Base-by-base conservation (phyloP, 352 stramenopile genomes). In the Globisporangium paroecandrum region DNA sequence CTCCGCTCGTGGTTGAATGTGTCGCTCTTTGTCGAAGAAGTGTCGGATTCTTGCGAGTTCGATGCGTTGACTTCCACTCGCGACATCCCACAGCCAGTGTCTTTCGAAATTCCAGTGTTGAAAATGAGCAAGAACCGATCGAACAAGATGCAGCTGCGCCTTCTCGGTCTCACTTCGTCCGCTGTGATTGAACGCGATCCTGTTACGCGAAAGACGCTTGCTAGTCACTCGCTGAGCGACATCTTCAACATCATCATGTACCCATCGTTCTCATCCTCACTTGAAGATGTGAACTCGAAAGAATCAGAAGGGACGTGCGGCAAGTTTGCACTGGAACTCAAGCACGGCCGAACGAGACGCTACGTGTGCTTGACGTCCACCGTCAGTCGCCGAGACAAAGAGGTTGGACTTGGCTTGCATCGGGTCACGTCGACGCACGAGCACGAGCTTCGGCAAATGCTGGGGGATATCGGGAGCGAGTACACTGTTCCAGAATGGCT, bases 211-310 rank as follows among this genome's bases (percentile, higher is more conserved):
- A 80, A 85, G 46, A 95, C 87, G 29, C 64, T 93, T 9, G 81
- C 82, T 9, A 89, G 69, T 13, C 79, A 91, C 59, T 75, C 76
- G 15, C 65, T 96, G 2, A 91, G 82, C 54, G 89, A 96, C 59
- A 84, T 96, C 9, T 96, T 93, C 71, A 96, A 94, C 56, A 77
- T 94, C 27, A 86, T 94, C 20, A 90, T 96, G 70, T 96, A 94
- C 53, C 84, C 88, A n/a, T 86, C 86, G 3, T 68, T 94, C 18
- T 94, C 86, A 29, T 83, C 86, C 38, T 85, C 78, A 22, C 71
- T 84, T 54, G 71, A 79, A 60, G 77, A 92, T 20, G 74, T 72
- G 32, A 74, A 58, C 36, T 24, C 55, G 3, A 77, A 81, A 25
- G 70, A 77, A 15, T 82, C 87, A 1, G 82, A 92, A 71, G 87